Conservation (phyloP, 495 filamentous ascomycete genomes). For the Penicillium manginii region DNA sequence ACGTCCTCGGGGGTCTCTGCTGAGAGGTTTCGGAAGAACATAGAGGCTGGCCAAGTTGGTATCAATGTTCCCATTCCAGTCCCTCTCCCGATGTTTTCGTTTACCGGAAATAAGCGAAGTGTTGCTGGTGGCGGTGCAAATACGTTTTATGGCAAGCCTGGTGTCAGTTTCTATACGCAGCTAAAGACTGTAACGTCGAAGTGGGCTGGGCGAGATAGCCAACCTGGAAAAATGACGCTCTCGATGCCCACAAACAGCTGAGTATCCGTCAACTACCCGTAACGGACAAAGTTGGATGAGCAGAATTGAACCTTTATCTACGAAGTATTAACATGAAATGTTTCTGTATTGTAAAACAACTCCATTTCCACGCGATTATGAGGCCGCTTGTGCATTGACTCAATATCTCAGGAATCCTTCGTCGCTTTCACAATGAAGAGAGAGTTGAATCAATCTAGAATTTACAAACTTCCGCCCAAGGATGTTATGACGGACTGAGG, state of each 20-base stretch:
- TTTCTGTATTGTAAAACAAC: no score
- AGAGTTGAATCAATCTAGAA: no score
- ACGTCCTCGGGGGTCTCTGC: constrained; percentile 62
- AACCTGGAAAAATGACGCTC: constrained; percentile 6
- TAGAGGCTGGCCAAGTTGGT: constrained; percentile 57
- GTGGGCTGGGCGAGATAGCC: constrained; percentile 13
- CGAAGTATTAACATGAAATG: no score
- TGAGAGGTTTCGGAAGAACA: constrained; percentile 60
- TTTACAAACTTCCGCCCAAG: no score
- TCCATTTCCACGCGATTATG: no score
- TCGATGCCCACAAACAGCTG: constrained; percentile 13
- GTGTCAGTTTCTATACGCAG: constrained; percentile 90
- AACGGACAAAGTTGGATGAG: no score
- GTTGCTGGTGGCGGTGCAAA: constrained; percentile 87
- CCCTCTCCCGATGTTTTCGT: constrained; percentile 89
- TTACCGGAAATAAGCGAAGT: constrained; percentile 95
- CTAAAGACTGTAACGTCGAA: constrained; percentile 81
- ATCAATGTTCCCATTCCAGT: constrained; percentile 75
- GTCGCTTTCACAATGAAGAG: no score
- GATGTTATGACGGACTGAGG: no score
- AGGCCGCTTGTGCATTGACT: no score
- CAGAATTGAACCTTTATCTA: no score
- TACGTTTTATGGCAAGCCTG: constrained; percentile 89
- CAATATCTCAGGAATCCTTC: no score
- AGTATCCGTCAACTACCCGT: no score